Base-by-base conservation (phyloP, 1,139 yeast species). In the Hansenula sp. region DNA sequence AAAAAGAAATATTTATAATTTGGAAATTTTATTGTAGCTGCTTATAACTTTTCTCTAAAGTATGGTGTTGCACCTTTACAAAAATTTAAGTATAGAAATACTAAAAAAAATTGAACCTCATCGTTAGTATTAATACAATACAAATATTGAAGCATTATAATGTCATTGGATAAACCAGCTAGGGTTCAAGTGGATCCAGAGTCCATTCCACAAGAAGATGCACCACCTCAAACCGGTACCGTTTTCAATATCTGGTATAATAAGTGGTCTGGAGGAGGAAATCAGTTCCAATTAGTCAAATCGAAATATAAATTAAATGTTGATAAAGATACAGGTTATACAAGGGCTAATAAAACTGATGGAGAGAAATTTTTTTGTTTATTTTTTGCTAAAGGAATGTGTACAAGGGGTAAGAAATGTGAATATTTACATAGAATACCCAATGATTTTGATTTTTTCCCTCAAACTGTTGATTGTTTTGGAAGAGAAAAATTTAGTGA, bases 321-420 rank as follows among this genome's bases (percentile, higher is more conserved):
- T 12, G 67, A 61, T 11, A 59, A 62, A 32, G 97, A 90, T 55
- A 61, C 86, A 0, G 97, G 97, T 0, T 74, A 72, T 48, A 90
- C 97, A 0, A 71, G 67, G 42, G 95, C 90, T 4, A 81, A 76
- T 46, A 68, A 64, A 41, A 44, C 55, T 25, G 46, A 48, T 0
- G 29, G 55, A 46, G 36, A 49, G 39, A 46, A 61, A 41, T 47
- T 61, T 64, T 74, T 89, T 42, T 92, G 98, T 57, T 56, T 92
- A 3, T 88, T 82, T 61, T 92, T 88, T 65, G 92, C 96, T 6
- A 75, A 90, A 41, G 98, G 98, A 0, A 75, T 87, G 60, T 92
- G 98, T 57, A 75, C 79, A 41, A 70, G 77, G 47, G 97, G 96
- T 4, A 73, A 72, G 42, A 73, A 77, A 37, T 92, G 98, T 60